A percentile compares a stretch with the other conserved stretches of the same genome.
These are phyloP conservation scores for Kodamaea alishanica DNA, from an alignment of 1,139 yeast species.

Conservation along the genomic window DNA sequence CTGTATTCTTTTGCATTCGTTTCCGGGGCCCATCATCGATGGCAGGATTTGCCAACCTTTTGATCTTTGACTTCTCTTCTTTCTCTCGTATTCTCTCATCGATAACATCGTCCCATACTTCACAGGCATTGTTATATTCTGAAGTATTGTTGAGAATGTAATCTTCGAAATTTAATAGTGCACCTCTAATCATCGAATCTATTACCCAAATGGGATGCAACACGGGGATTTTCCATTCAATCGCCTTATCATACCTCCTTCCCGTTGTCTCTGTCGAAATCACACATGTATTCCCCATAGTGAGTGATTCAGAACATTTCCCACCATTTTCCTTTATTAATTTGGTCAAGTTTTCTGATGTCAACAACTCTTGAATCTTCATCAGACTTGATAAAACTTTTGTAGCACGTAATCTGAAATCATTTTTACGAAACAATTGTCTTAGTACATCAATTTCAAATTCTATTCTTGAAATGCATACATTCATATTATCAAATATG, in stretches of 20 bases:
- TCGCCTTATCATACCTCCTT: slow-evolving; percentile 58
- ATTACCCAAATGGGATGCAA: slow-evolving; percentile 75
- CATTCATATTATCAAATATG: slow-evolving; percentile 44
- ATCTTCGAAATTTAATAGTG: slow-evolving; percentile 48
- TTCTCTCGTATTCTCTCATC: slow-evolving; percentile 10
- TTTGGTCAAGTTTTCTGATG: slow-evolving; percentile 21
- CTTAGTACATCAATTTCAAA: slow-evolving; percentile 17
- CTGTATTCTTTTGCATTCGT: slow-evolving; percentile 23
- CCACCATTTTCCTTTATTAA: slow-evolving; percentile 57
- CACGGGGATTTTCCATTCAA: slow-evolving; percentile 64
- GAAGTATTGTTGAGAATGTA: slow-evolving; percentile 31
- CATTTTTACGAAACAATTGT: slow-evolving; percentile 10
- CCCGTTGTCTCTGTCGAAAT: slow-evolving; percentile 56
- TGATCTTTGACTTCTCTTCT: slow-evolving; percentile 1
- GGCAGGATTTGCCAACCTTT: slow-evolving; percentile 5
- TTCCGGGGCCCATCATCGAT: slow-evolving; percentile 18
- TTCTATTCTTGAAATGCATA: slow-evolving; percentile 53
- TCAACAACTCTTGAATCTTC: slow-evolving; percentile 23
- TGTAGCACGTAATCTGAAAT: slow-evolving; percentile 11
- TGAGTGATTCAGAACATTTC: slow-evolving; percentile 51
- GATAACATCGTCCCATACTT: slow-evolving; percentile 43
- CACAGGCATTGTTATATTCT: slow-evolving; percentile 46
- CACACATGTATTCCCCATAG: slow-evolving; percentile 48
- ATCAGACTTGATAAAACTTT: slow-evolving; percentile 6
- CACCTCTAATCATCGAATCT: slow-evolving; percentile 60